These are phyloP conservation scores for Guyanaporus albipodus DNA, from an alignment of 768 basidiomycete species.

Conservation along the genomic window DNA sequence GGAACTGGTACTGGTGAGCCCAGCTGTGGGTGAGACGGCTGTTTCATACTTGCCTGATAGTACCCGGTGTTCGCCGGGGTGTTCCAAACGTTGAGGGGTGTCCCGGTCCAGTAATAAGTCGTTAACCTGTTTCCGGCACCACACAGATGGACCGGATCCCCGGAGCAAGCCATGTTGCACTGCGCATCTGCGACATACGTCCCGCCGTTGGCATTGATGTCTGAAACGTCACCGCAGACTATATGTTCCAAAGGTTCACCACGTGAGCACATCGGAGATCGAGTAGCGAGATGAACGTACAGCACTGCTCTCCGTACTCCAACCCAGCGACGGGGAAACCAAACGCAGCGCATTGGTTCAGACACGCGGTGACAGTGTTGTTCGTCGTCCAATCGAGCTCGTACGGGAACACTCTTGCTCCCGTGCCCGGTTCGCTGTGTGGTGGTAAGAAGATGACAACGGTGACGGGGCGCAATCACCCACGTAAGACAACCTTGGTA, in stretches of 20 bases:
- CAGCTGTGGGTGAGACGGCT: not conserved
- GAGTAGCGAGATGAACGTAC: slow-evolving; percentile 28
- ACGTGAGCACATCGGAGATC: not conserved
- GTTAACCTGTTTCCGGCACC: slow-evolving; percentile 53
- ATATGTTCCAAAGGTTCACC: not conserved
- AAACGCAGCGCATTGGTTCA: slow-evolving; percentile 63
- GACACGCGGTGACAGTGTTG: slow-evolving; percentile 60
- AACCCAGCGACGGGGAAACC: slow-evolving; percentile 70
- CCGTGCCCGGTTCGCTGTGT: slow-evolving; percentile 45
- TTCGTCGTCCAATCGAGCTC: slow-evolving; percentile 55
- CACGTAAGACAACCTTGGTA: slow-evolving; percentile 69
- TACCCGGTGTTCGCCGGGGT: slow-evolving; percentile 59
- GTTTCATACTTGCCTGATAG: slow-evolving; percentile 53
- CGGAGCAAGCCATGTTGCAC: slow-evolving; percentile 57
- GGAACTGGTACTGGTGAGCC: slow-evolving; percentile 30
- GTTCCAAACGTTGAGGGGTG: slow-evolving; percentile 54
- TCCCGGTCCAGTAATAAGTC: slow-evolving; percentile 52
- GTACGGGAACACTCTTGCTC: slow-evolving; percentile 53
- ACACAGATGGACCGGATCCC: slow-evolving; percentile 66
- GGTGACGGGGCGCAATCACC: slow-evolving; percentile 20
- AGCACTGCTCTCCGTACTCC: slow-evolving; percentile 72
- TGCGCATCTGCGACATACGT: slow-evolving; percentile 33
- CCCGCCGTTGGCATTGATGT: slow-evolving; percentile 40
- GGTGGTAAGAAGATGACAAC: not conserved
- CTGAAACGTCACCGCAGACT: slow-evolving; percentile 70